A percentile compares a stretch with the other conserved stretches of the same genome.
Evolutionary conservation across 148 eudicot genomes (phyloP).

Genomic region (Agrostemma githago): DNA sequence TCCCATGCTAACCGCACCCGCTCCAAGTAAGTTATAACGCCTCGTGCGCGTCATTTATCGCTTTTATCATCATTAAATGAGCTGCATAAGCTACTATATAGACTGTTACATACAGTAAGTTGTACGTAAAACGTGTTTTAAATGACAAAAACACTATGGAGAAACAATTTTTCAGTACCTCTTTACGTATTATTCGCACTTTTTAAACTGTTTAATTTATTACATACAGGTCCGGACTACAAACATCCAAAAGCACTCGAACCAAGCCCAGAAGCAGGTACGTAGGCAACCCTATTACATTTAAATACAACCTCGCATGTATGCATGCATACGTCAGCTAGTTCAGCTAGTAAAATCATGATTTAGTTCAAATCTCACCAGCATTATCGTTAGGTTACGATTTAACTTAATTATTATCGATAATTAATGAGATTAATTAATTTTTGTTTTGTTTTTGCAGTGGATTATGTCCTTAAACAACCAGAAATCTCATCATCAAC

Average conservation of each 20-base stretch:
- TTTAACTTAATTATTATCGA: background rate
- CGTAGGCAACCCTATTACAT: background rate
- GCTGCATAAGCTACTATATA: too few relatives aligned
- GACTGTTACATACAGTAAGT: too few relatives aligned
- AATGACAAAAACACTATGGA: too few relatives aligned
- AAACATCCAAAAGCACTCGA: constrained; percentile 8
- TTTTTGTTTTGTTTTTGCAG: constrained; percentile 18
- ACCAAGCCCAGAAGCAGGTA: constrained; percentile 20
- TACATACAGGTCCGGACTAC: constrained; percentile 8
- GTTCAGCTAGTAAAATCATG: too few relatives aligned
- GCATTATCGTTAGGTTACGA: too few relatives aligned
- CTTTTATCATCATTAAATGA: too few relatives aligned
- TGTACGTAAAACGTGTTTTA: background rate
- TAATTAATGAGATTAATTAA: background rate
- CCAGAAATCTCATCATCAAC: constrained; percentile 14
- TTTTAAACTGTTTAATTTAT: too few relatives aligned
- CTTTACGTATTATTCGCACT: too few relatives aligned
- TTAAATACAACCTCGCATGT: too few relatives aligned
- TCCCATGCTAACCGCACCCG: constrained; percentile 3
- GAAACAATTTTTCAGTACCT: too few relatives aligned
- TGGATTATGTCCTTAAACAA: constrained; percentile 26
- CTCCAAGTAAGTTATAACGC: constrained; percentile 27
- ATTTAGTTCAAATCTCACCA: too few relatives aligned
- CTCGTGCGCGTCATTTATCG: background rate
- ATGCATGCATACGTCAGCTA: too few relatives aligned